Evolutionary conservation across 805 yeast species (phyloP).

Genomic region (Spathaspora arborariae): DNA sequence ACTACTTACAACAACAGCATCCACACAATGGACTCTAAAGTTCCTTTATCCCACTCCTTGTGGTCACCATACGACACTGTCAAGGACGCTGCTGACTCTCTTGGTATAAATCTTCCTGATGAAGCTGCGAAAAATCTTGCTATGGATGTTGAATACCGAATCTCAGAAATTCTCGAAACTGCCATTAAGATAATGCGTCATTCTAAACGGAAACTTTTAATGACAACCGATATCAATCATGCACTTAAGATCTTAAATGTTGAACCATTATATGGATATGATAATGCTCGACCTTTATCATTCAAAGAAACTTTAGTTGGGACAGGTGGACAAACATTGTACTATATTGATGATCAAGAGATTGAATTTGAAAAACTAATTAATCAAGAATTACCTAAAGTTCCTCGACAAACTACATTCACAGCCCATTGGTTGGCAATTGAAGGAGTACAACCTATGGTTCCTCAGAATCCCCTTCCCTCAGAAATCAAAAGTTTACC

Average conservation of each 20-base stretch:
- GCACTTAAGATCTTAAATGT: slow-evolving; percentile 84
- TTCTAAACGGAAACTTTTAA: slow-evolving; percentile 75
- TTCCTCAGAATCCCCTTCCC: slow-evolving; percentile 90
- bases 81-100: slow-evolving; percentile 88
- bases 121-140: slow-evolving; percentile 94
- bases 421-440: slow-evolving; percentile 98
- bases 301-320: slow-evolving; percentile 87
- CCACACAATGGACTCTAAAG: slow-evolving; percentile 35
- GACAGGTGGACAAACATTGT: slow-evolving; percentile 84
- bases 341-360: slow-evolving; percentile 88
- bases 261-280: slow-evolving; percentile 92
- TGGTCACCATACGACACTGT: slow-evolving; percentile 99
- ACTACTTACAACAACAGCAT: not conserved
- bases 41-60: slow-evolving; percentile 78
- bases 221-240: slow-evolving; percentile 76
- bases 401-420: slow-evolving; percentile 87
- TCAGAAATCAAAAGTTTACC: slow-evolving; percentile 75
- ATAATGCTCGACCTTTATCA: slow-evolving; percentile 62
- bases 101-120: slow-evolving; percentile 81
- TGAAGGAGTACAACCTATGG: slow-evolving; percentile 97
- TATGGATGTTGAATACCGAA: slow-evolving; percentile 98
- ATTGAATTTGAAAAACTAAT: slow-evolving; percentile 91
- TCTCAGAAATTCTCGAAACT: slow-evolving; percentile 91
- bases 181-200: slow-evolving; percentile 96
- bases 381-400: slow-evolving; percentile 91